Conservation (phyloP, 179 eudicot genomes). For the Spinacia oleracea region DNA sequence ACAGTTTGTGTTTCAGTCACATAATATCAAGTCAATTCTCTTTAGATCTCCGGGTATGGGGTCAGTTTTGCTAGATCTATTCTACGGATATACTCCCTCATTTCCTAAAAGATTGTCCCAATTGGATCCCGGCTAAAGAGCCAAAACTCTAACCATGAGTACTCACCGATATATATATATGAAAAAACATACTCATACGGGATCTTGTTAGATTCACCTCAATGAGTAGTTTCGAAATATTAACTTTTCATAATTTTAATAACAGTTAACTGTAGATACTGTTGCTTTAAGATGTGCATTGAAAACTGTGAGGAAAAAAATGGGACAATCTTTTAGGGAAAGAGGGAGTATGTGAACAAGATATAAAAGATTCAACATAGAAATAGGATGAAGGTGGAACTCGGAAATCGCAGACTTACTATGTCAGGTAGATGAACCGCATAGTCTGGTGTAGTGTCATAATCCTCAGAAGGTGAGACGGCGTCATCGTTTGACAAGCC, state of each 20-base stretch:
- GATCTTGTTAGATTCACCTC: too few species aligned
- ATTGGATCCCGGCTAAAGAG: neutral
- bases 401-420: slow-evolving; percentile 40
- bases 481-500: slow-evolving; percentile 53
- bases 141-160: too few species aligned
- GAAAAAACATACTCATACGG: too few species aligned
- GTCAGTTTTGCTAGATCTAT: neutral
- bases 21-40: neutral
- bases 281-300: too few species aligned
- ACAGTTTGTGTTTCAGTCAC: too few species aligned
- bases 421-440: slow-evolving; percentile 38
- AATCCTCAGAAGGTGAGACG: slow-evolving; percentile 42
- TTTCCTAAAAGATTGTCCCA: neutral
- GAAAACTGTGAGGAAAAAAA: too few species aligned
- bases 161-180: too few species aligned
- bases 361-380: neutral
- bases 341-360: too few species aligned
- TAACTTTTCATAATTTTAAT: too few species aligned
- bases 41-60: neutral
- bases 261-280: too few species aligned
- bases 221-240: too few species aligned
- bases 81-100: neutral
- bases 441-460: slow-evolving; percentile 51
- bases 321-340: too few species aligned
- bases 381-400: neutral